phyloP scores from a whole-genome alignment of 1,284 basidiomycete species.

The Heterobasidion parviporum region DNA sequence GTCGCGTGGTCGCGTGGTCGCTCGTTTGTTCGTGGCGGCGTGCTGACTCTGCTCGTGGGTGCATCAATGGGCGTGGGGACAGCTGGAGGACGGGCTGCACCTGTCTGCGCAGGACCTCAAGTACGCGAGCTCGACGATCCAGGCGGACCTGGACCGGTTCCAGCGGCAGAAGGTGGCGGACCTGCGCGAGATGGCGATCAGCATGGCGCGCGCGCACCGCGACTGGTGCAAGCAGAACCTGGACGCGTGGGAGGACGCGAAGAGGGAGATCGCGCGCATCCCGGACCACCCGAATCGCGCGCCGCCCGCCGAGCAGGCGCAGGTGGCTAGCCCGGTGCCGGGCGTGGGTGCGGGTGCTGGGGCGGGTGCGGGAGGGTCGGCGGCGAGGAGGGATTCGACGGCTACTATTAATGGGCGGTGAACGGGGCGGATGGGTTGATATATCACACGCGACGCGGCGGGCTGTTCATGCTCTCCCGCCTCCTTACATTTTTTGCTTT shows the following conservation, averaged over 20 bases:
- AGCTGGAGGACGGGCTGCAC: conserved; percentile 92
- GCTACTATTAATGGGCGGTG: conserved; percentile 44
- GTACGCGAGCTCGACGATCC: conserved; percentile 92
- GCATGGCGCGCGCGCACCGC: conserved; percentile 83
- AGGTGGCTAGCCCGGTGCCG: conserved; percentile 13
- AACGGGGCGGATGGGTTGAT: conserved; percentile 4
- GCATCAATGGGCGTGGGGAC: conserved; percentile 4
- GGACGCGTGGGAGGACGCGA: conserved; percentile 94
- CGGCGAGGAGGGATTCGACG: conserved; percentile 49
- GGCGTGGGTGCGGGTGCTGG: conserved; percentile 18
- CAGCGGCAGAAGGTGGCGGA: conserved; percentile 98
- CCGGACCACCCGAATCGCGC: conserved; percentile 78
- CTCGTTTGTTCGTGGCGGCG: background rate
- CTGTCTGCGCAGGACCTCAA: conserved; percentile 88
- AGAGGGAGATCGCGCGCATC: conserved; percentile 84
- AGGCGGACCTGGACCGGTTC: conserved; percentile 96
- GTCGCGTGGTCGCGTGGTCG: background rate
- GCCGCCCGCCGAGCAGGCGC: conserved; percentile 20
- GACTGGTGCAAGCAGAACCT: conserved; percentile 97
- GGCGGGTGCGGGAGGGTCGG: conserved; percentile 18
- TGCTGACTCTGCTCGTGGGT: background rate
- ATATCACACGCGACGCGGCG: too few relatives aligned
- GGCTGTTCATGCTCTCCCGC: too few relatives aligned
- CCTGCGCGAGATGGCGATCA: conserved; percentile 85
- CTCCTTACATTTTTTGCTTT: too few relatives aligned